Percentiles rank a stretch among this genome's conserved stretches.
Evolutionary conservation across 2,329 filamentous ascomycete species (phyloP).

Genomic region (Colletotrichum sp.): DNA sequence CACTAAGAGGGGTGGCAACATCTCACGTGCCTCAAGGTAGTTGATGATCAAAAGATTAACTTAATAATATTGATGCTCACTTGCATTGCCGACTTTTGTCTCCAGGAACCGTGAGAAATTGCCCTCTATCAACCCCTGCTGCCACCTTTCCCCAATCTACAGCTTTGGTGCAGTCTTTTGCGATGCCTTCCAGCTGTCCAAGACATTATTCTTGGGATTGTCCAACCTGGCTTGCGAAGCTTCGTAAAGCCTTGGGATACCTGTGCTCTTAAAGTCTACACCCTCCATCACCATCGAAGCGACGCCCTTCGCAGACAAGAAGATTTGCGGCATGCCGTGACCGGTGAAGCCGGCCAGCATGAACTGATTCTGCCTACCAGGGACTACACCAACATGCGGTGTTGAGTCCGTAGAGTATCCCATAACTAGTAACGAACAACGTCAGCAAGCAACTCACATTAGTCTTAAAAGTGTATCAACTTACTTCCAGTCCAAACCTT

Average conservation of each 20-base stretch:
- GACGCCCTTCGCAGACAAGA: slow-evolving; percentile 42
- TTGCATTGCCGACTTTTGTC: background rate
- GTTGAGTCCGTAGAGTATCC: slow-evolving; percentile 44
- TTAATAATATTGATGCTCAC: background rate
- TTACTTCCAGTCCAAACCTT: slow-evolving; percentile 48
- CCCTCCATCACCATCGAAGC: slow-evolving; percentile 41
- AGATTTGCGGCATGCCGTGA: slow-evolving; percentile 55
- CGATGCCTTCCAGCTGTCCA: background rate
- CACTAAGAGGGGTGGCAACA: background rate
- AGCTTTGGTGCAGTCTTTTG: background rate
- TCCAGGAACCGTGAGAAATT: background rate
- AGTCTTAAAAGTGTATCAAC: background rate
- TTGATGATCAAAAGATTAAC: background rate
- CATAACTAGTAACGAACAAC: slow-evolving; percentile 34
- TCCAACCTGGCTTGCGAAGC: slow-evolving; percentile 32
- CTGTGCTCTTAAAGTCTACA: slow-evolving; percentile 35
- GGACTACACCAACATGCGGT: slow-evolving; percentile 50
- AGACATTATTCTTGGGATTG: slow-evolving; percentile 17
- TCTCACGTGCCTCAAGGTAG: background rate
- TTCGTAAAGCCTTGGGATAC: slow-evolving; percentile 40
- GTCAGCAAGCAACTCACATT: background rate
- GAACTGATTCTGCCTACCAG: slow-evolving; percentile 41
- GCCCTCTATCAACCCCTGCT: background rate
- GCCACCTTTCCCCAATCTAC: background rate
- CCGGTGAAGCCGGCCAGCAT: slow-evolving; percentile 56